Evolutionary conservation across 2,329 filamentous ascomycete genomes (phyloP).

Genomic region (Colletotrichum sansevieriae): DNA sequence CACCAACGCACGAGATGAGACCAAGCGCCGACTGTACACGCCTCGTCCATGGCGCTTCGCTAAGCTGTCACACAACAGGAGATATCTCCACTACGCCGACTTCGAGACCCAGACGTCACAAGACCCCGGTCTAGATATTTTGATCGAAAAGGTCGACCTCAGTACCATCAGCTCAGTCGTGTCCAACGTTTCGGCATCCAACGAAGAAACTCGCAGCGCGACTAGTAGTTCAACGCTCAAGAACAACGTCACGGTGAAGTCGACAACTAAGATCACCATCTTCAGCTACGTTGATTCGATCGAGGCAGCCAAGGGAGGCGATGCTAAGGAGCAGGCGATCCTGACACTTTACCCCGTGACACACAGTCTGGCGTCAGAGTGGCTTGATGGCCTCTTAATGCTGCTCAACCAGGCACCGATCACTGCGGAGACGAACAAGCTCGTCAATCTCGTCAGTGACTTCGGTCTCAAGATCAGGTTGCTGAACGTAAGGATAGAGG

Average conservation of each 20-base stretch:
- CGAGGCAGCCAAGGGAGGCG: conserved; percentile 50
- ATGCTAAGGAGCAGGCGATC: conserved; percentile 77
- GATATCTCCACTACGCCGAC: conserved; percentile 90
- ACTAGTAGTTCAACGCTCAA: conserved; percentile 58
- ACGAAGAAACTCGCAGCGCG: conserved; percentile 62
- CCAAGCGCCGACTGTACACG: conserved; percentile 56
- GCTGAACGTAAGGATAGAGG: conserved; percentile 91
- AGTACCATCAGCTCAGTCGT: conserved; percentile 91
- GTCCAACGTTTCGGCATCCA: conserved; percentile 85
- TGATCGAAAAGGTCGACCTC: conserved; percentile 88
- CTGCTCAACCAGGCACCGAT: conserved; percentile 94
- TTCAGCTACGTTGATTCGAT: conserved; percentile 74
- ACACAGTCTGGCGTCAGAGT: conserved; percentile 90
- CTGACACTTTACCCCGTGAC: conserved; percentile 86
- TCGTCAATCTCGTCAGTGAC: conserved; percentile 86
- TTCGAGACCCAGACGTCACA: conserved; percentile 75
- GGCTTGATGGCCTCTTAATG: conserved; percentile 96
- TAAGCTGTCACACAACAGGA: conserved; percentile 89
- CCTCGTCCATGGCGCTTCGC: conserved; percentile 83
- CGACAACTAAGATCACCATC: conserved; percentile 90
- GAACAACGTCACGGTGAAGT: conserved; percentile 53
- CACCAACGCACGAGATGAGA: conserved; percentile 49
- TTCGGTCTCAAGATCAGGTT: conserved; percentile 94
- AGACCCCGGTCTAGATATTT: conserved; percentile 78
- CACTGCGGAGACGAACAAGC: conserved; percentile 93